Evolutionary conservation across 1,139 yeast genomes (phyloP).

Genomic region (Suhomyces chickasaworum): DNA sequence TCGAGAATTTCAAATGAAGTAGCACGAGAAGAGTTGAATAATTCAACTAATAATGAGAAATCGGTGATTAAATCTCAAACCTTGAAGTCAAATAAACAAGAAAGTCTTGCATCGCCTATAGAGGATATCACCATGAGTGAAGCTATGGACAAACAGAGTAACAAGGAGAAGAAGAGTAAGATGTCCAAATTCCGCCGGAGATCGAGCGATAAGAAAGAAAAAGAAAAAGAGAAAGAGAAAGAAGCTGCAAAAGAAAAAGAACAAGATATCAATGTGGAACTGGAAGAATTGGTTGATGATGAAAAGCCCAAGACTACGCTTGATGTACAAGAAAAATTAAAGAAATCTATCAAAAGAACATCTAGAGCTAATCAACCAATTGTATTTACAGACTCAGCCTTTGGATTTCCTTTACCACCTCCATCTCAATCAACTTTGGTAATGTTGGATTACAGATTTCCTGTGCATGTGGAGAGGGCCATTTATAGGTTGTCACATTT

Average conservation of each 20-base stretch:
- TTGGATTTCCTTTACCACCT: conserved; percentile 84
- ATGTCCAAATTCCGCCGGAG: conserved; percentile 9
- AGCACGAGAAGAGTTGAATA: background rate
- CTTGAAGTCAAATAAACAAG: conserved; percentile 2
- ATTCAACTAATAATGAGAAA: conserved; percentile 1
- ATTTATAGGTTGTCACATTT: conserved; percentile 89
- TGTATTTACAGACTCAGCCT: conserved; percentile 77
- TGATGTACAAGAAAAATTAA: conserved; percentile 50
- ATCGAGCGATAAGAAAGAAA: conserved; percentile 5
- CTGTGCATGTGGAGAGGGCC: conserved; percentile 94
- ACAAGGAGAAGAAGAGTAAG: conserved; percentile 14
- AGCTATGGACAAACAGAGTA: conserved; percentile 10
- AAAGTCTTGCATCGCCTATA: conserved; percentile 10
- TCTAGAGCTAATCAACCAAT: conserved; percentile 67
- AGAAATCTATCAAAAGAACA: conserved; percentile 45
- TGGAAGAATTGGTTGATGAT: conserved; percentile 8
- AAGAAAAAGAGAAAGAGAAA: conserved; percentile 4
- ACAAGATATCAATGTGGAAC: conserved; percentile 12
- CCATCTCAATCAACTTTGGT: conserved; percentile 72
- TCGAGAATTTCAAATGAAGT: background rate
- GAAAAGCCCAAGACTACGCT: conserved; percentile 39
- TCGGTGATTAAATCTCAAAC: conserved; percentile 2
- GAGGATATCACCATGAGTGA: conserved; percentile 13
- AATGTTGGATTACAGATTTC: conserved; percentile 83
- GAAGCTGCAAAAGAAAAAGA: conserved; percentile 15